Evolutionary conservation across 176 grass and related monocot genomes (phyloP).

Genomic region (Carex kokanica): DNA sequence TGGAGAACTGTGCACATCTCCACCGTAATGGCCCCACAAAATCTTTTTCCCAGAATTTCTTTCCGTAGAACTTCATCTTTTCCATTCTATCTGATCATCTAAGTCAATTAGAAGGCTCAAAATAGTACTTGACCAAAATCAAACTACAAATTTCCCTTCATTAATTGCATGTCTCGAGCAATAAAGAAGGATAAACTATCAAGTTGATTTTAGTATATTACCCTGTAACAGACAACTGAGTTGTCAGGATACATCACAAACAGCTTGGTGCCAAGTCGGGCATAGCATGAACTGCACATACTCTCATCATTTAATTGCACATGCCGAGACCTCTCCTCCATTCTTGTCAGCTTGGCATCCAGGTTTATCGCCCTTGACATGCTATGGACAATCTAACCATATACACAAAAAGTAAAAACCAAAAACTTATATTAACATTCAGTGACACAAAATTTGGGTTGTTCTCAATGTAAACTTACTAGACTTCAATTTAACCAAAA

Average conservation of each 20-base stretch:
- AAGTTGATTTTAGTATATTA: conserved; percentile 27
- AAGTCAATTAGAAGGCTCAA: not conserved
- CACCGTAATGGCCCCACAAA: not conserved
- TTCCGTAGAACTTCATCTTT: not conserved
- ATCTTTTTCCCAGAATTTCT: not conserved
- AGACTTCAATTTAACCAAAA: not conserved
- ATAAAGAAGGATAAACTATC: conserved; percentile 1
- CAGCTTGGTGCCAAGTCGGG: conserved; percentile 88
- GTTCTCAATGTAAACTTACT: not conserved
- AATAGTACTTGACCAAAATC: not conserved
- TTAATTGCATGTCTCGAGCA: not conserved
- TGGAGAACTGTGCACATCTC: not conserved
- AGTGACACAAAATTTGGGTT: not conserved
- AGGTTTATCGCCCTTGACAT: conserved; percentile 77
- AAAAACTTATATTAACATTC: not conserved
- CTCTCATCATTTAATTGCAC: conserved; percentile 95
- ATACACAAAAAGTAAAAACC: conserved; percentile 21
- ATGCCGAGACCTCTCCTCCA: conserved; percentile 94
- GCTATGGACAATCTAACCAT: conserved; percentile 72
- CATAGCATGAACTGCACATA: conserved; percentile 71
- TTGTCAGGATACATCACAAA: conserved; percentile 98
- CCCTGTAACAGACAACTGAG: conserved; percentile 94
- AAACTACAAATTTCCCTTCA: not conserved
- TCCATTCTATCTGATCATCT: not conserved
- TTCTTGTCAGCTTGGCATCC: conserved; percentile 65